These are phyloP conservation scores for Eudorina sp. DNA, from an alignment of 139 green algal genomes.

Conservation along the genomic window DNA sequence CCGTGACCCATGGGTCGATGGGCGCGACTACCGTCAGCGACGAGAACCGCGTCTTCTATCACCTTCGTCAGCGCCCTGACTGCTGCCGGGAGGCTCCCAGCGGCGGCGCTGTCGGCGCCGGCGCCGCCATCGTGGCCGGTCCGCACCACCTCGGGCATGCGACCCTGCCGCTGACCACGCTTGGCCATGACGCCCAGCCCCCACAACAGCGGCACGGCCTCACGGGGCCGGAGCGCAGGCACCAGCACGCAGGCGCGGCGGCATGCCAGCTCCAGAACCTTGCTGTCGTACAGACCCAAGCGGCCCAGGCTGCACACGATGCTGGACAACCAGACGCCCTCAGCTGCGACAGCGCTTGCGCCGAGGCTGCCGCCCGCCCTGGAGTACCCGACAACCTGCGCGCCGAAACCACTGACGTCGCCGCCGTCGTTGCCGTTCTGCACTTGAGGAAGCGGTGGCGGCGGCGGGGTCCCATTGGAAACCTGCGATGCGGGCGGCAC, in stretches of 20 bases:
- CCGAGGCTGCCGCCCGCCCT: background rate
- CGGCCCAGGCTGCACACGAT: constrained; percentile 25
- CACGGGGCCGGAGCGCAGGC: background rate
- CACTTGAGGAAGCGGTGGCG: too few relatives aligned
- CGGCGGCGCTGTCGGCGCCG: background rate
- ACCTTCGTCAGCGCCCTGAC: background rate
- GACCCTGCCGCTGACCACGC: background rate
- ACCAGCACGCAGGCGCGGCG: background rate
- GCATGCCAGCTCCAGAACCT: constrained; percentile 2
- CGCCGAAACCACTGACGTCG: too few relatives aligned
- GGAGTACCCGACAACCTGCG: too few relatives aligned
- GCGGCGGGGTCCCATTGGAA: too few relatives aligned
- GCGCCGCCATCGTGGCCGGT: background rate
- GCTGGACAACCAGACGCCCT: constrained; percentile 13
- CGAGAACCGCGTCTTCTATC: background rate
- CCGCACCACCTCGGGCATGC: background rate
- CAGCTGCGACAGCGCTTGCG: background rate
- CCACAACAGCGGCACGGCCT: constrained; percentile 44
- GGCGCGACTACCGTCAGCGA: background rate
- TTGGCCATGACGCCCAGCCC: constrained; percentile 3
- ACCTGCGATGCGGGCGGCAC: background rate
- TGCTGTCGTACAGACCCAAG: background rate
- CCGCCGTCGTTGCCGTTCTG: too few relatives aligned
- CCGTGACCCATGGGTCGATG: too few relatives aligned
- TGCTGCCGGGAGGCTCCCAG: background rate